Evolutionary conservation across 129 eudicot genomes (phyloP).

Genomic region (Centaurea solstitialis): DNA sequence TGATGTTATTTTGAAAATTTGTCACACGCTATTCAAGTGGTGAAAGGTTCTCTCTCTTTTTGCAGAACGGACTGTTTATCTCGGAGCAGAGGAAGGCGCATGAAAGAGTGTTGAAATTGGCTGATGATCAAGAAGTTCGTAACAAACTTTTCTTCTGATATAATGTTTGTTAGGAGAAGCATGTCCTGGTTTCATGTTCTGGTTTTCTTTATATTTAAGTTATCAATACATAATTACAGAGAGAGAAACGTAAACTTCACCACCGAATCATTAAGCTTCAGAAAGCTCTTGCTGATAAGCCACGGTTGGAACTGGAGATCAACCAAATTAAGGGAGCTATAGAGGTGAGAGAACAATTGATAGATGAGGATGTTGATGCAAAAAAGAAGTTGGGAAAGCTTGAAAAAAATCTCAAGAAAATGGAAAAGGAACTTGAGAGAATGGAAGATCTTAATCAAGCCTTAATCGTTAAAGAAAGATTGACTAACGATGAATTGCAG

Average conservation of each 20-base stretch:
- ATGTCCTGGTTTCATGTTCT: conserved; percentile 4
- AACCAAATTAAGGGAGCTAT: conserved; percentile 44
- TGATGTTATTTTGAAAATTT: background rate
- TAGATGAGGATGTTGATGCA: conserved; percentile 39
- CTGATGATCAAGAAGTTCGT: conserved; percentile 30
- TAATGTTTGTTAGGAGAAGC: background rate
- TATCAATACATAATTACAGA: conserved; percentile 32
- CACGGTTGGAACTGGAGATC: conserved; percentile 46
- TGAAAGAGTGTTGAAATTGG: conserved; percentile 55
- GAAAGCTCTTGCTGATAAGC: conserved; percentile 54
- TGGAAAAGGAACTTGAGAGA: conserved; percentile 47
- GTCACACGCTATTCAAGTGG: background rate
- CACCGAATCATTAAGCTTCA: conserved; percentile 46
- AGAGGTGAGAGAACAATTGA: conserved; percentile 51
- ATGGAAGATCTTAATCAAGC: conserved; percentile 46
- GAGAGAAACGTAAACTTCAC: conserved; percentile 52
- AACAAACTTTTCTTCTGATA: background rate
- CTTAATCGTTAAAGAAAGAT: conserved; percentile 47
- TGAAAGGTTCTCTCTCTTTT: background rate
- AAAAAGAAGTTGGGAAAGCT: conserved; percentile 23
- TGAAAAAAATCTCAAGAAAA: conserved; percentile 43
- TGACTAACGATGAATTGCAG: conserved; percentile 57
- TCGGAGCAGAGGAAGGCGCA: conserved; percentile 56
- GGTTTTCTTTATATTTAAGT: background rate
- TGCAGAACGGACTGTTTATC: conserved; percentile 61